Evolutionary conservation across 148 eudicot genomes (phyloP).

Genomic region (Chenopodium quinoa): DNA sequence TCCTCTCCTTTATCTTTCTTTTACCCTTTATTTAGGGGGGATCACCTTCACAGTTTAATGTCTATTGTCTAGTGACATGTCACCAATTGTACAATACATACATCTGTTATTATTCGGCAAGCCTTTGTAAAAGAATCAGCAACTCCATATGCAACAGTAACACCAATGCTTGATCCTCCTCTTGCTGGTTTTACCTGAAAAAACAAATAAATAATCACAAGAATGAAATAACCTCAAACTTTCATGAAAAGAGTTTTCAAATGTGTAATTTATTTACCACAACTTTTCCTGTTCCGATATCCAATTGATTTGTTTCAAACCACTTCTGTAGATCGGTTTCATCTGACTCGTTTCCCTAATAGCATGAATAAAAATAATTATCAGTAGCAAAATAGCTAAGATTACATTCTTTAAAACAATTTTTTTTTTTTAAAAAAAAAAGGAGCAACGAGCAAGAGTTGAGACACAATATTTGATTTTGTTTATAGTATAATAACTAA

Average conservation of each 20-base stretch:
- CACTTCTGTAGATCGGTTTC: slow-evolving; percentile 53
- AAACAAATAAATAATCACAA: neutral
- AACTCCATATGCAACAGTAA: slow-evolving; percentile 83
- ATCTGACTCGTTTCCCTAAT: slow-evolving; percentile 52
- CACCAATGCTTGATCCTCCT: slow-evolving; percentile 97
- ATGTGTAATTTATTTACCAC: slow-evolving; percentile 49
- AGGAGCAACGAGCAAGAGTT: too few species aligned
- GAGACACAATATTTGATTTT: too few species aligned
- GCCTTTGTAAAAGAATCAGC: slow-evolving; percentile 64
- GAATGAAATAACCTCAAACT: neutral
- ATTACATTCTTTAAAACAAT: neutral
- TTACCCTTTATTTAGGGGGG: too few species aligned
- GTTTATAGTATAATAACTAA: too few species aligned
- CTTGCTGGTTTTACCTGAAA: slow-evolving; percentile 86
- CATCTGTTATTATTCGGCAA: slow-evolving; percentile 59
- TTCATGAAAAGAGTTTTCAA: slow-evolving; percentile 3
- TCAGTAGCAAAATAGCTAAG: neutral
- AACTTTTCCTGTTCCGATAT: slow-evolving; percentile 66
- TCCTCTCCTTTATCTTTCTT: too few species aligned
- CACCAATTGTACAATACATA: slow-evolving; percentile 15
- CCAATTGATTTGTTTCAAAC: slow-evolving; percentile 64
- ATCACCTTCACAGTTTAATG: neutral
- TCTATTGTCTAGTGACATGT: neutral
- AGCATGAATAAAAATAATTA: slow-evolving; percentile 10
- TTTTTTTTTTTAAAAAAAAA: too few species aligned